phyloP scores from a whole-genome alignment of 2,329 filamentous ascomycete genomes.

The Trichoderma citrinoviride region DNA sequence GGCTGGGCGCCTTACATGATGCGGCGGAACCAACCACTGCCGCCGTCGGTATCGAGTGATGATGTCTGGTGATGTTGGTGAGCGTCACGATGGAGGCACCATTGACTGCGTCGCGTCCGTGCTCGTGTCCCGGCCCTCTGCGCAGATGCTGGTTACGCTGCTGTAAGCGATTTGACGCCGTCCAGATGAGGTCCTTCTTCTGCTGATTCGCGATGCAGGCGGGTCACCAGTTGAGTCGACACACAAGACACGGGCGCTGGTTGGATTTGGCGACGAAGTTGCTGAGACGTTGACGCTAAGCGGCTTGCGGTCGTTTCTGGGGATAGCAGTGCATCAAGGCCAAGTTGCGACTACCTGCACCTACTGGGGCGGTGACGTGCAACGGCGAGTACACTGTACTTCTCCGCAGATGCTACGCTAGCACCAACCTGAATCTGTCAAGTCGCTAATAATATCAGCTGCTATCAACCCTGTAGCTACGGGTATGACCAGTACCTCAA shows the following conservation, averaged over 20 bases:
- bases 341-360: not conserved
- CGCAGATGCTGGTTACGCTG: not conserved
- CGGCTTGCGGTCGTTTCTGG: not conserved
- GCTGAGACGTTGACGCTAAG: not conserved
- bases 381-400: not conserved
- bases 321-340: not conserved
- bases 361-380: not conserved
- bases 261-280: slow-evolving; percentile 2
- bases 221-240: not conserved
- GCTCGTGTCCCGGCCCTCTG: not conserved
- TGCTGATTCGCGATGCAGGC: not conserved
- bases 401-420: too few relatives aligned
- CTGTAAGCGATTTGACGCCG: not conserved
- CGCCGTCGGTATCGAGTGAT: not conserved
- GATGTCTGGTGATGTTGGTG: not conserved
- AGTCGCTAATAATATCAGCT: too few relatives aligned
- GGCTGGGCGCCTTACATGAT: slow-evolving; percentile 15
- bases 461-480: too few relatives aligned
- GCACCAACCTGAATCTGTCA: too few relatives aligned
- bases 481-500: too few relatives aligned
- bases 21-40: not conserved
- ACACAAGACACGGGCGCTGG: not conserved
- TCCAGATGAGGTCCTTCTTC: too few relatives aligned
- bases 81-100: not conserved
- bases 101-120: not conserved